These are phyloP conservation scores for Papiliotrema nemorosa DNA, from an alignment of 1,284 basidiomycete genomes.

Conservation along the genomic window DNA sequence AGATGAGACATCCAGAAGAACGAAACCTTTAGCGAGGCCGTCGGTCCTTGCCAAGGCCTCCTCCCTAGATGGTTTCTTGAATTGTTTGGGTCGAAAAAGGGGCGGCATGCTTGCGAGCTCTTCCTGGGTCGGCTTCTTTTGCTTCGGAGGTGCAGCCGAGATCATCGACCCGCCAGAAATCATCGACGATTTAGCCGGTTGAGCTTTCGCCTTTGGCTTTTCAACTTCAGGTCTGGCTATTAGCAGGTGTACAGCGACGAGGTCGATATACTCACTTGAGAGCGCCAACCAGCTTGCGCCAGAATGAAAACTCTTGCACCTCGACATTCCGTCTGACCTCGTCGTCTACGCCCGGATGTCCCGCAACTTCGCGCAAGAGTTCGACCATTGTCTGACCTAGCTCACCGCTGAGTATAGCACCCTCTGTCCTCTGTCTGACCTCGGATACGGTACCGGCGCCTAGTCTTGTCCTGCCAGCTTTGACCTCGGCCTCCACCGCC, in stretches of 20 bases:
- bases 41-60: constrained; percentile 46
- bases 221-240: constrained; percentile 1
- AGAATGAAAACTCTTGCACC: constrained; percentile 41
- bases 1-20: constrained; percentile 34
- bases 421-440: constrained; percentile 58
- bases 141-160: not conserved
- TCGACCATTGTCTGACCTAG: constrained; percentile 36
- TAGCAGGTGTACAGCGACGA: not conserved
- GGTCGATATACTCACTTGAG: constrained; percentile 10
- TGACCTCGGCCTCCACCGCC: constrained; percentile 59
- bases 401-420: constrained; percentile 45
- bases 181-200: constrained; percentile 1
- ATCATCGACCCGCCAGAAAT: constrained; percentile 1
- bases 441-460: constrained; percentile 64
- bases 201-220: not conserved
- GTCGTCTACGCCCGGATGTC: constrained; percentile 36
- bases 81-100: constrained; percentile 16
- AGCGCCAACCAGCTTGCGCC: constrained; percentile 32
- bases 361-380: constrained; percentile 33
- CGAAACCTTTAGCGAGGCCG: constrained; percentile 44
- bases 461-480: constrained; percentile 70
- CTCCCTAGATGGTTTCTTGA: constrained; percentile 43
- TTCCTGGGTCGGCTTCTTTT: constrained; percentile 1
- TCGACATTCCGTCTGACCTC: constrained; percentile 37
- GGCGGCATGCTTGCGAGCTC: constrained; percentile 9